phyloP scores from a whole-genome alignment of 306 rosid species.

The Cucurbita pepo region DNA sequence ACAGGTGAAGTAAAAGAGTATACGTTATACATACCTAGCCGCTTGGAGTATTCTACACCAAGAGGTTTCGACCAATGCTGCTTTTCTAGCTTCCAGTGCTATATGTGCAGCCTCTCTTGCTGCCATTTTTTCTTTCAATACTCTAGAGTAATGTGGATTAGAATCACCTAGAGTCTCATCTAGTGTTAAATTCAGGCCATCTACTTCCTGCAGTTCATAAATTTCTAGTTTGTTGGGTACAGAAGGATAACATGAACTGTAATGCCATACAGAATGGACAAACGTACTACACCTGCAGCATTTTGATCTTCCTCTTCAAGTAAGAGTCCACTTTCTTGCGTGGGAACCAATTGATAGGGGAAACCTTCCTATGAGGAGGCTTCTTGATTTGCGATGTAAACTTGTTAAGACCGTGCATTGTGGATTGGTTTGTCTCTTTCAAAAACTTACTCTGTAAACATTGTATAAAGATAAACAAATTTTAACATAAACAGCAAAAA shows the following conservation, averaged over 20 bases:
- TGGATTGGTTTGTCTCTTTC: conserved; percentile 40
- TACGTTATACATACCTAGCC: conserved; percentile 74
- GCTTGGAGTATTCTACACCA: conserved; percentile 90
- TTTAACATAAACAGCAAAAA: background rate
- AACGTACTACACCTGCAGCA: conserved; percentile 66
- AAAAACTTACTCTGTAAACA: conserved; percentile 44
- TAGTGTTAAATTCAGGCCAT: conserved; percentile 71
- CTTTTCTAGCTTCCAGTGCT: conserved; percentile 74
- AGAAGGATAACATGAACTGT: background rate
- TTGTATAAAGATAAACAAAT: background rate
- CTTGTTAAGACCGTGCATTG: conserved; percentile 44
- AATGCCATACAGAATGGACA: background rate
- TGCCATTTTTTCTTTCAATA: conserved; percentile 80
- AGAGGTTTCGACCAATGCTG: conserved; percentile 86
- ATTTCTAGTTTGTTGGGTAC: background rate
- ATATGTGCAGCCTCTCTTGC: conserved; percentile 72
- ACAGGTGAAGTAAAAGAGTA: background rate
- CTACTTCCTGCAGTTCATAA: conserved; percentile 39
- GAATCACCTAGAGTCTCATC: conserved; percentile 91
- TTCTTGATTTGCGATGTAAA: conserved; percentile 56
- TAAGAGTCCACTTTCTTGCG: conserved; percentile 77
- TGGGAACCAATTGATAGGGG: conserved; percentile 85
- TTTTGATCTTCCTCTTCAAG: conserved; percentile 71
- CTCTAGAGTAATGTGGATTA: conserved; percentile 79
- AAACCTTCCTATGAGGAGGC: conserved; percentile 62